Evolutionary conservation across 257 asterid species (phyloP).

Genomic region (Jaltomata sinuosa): DNA sequence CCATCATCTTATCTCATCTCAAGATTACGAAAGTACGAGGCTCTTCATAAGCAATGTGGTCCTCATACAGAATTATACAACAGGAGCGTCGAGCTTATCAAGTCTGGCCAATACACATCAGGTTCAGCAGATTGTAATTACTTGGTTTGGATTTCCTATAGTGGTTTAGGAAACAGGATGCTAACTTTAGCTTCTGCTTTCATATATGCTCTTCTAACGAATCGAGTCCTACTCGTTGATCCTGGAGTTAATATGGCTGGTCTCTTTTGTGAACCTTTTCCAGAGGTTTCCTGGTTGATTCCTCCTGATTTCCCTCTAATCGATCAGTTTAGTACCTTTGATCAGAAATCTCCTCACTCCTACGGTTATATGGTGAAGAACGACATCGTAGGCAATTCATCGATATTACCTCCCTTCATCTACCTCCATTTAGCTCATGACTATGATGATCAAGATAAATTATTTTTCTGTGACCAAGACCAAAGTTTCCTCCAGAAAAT

Average conservation of each 20-base stretch:
- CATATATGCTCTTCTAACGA: constrained; percentile 68
- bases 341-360: constrained; percentile 37
- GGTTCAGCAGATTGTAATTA: constrained; percentile 44
- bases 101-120: constrained; percentile 17
- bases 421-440: constrained; percentile 67
- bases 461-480: constrained; percentile 56
- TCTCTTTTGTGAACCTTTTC: constrained; percentile 90
- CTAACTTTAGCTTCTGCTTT: constrained; percentile 62
- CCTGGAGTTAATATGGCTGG: constrained; percentile 45
- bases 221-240: constrained; percentile 65
- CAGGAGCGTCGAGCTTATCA: constrained; percentile 34
- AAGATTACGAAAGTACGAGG: constrained; percentile 59
- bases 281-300: constrained; percentile 57
- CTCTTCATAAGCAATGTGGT: constrained; percentile 60
- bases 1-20: constrained; percentile 63
- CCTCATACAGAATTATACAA: constrained; percentile 55
- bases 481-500: constrained; percentile 31
- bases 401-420: constrained; percentile 18
- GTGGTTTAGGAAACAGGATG: constrained; percentile 72
- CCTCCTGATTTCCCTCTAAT: constrained; percentile 58
- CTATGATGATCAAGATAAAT: constrained; percentile 47
- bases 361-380: constrained; percentile 48
- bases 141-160: constrained; percentile 56
- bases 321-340: constrained; percentile 20
- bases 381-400: constrained; percentile 10